A percentile compares a stretch with the other conserved stretches of the same genome.
Evolutionary conservation across 495 filamentous ascomycete species (phyloP).

Genomic region (Penicillium pulvis): DNA sequence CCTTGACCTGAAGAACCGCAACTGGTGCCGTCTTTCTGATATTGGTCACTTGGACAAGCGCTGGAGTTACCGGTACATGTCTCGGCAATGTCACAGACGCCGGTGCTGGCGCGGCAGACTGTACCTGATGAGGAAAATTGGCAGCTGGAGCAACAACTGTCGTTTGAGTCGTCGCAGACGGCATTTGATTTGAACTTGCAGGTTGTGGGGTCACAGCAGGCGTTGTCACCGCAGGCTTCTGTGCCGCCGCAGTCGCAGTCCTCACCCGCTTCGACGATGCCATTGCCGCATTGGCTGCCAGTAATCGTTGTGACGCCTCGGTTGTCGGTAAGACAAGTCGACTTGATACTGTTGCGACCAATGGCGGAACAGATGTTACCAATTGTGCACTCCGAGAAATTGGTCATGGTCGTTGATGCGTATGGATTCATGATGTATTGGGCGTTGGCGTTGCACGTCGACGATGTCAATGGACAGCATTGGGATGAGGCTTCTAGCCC

Average conservation of each 20-base stretch:
- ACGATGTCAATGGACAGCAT: conserved; percentile 80
- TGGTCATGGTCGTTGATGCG: conserved; percentile 66
- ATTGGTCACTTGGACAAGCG: conserved; percentile 72
- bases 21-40: conserved; percentile 65
- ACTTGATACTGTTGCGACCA: conserved; percentile 74
- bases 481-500: conserved; percentile 66
- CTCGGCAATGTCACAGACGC: conserved; percentile 83
- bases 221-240: conserved; percentile 67
- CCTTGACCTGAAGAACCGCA: conserved; percentile 61
- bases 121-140: conserved; percentile 65
- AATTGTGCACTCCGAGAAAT: conserved; percentile 85
- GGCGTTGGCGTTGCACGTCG: conserved; percentile 72
- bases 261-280: conserved; percentile 92
- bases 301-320: conserved; percentile 82
- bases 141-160: conserved; percentile 84
- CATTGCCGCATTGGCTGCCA: conserved; percentile 89
- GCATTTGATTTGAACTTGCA: conserved; percentile 80
- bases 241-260: conserved; percentile 93
- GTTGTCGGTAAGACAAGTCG: conserved; percentile 78
- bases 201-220: conserved; percentile 82
- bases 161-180: conserved; percentile 87
- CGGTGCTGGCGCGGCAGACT: conserved; percentile 77
- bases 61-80: conserved; percentile 73
- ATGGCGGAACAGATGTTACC: conserved; percentile 97
- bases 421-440: conserved; percentile 96